Conservation (phyloP, 805 yeast species). For the Hanseniaspora hatyaiensis region DNA sequence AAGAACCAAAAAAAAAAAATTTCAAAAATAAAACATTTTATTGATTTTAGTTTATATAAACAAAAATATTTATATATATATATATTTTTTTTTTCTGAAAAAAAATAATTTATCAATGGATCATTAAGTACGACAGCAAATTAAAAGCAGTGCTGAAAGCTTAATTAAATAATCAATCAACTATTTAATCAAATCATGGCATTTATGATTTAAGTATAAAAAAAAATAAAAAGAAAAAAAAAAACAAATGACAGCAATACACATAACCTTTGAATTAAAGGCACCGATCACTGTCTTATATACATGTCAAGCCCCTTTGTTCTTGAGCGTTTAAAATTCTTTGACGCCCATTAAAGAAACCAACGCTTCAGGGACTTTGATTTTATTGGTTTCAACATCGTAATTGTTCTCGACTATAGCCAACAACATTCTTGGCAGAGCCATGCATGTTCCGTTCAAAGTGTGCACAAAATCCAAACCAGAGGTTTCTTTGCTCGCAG, state of each 20-base stretch:
- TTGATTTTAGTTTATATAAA: background rate
- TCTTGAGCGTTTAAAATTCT: slow-evolving; percentile 29
- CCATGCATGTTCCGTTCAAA: slow-evolving; percentile 89
- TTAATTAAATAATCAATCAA: too few relatives aligned
- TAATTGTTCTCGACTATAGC: slow-evolving; percentile 84
- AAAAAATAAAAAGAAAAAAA: too few relatives aligned
- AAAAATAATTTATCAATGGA: too few relatives aligned
- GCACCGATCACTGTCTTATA: background rate
- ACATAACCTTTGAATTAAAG: too few relatives aligned
- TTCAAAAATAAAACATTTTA: background rate
- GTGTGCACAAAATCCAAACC: slow-evolving; percentile 51
- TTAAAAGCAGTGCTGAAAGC: too few relatives aligned
- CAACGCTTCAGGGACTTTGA: slow-evolving; percentile 57
- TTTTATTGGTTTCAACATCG: slow-evolving; percentile 42
- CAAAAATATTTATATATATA: too few relatives aligned
- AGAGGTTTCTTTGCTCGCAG: slow-evolving; percentile 24
- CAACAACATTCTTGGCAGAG: slow-evolving; percentile 79
- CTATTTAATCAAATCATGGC: too few relatives aligned
- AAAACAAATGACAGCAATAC: too few relatives aligned
- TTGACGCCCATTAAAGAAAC: slow-evolving; percentile 59
- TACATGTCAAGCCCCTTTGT: background rate
- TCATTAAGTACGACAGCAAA: too few relatives aligned
- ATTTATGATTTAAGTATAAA: too few relatives aligned
- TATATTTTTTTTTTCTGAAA: too few relatives aligned
- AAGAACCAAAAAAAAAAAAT: background rate